Evolutionary conservation across 768 basidiomycete genomes (phyloP), one percentile per base, ranked within the genome.

Genomic region (Polyporus arcularius): DNA sequence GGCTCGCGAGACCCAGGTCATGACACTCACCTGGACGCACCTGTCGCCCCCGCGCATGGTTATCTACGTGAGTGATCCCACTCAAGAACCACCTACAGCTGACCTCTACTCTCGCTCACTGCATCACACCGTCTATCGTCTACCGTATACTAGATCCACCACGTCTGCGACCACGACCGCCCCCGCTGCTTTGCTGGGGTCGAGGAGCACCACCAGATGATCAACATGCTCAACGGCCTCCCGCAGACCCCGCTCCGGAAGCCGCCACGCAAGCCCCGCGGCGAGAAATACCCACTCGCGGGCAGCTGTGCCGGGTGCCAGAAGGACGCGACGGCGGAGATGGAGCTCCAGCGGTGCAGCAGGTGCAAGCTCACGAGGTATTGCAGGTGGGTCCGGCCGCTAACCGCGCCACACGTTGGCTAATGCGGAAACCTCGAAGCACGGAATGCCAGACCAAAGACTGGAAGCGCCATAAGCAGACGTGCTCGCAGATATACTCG

Each of bases 291-390:
- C 45, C 63, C 66, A 9, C 60, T 48, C 26, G 63, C 61, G 35
- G 61, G 57, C 21, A 65, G 63, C 57, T 67, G 66, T 32, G 55
- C 55, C 2, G 21, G 46, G 11, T 67, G 66, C 58, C 21, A 57
- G 49, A 11, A 30, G 14, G 66, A 67, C 40, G 61, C 56, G 40
- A 62, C 50, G n/a, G 32, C 60, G 14, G 18, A 14, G 11, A 21
- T 5, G 30, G 31, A 47, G 11, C 21, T 64, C 18, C 47, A 49
- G 26, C 55, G 58, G 4, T 67, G 66, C 40, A 35, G 43, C 0
- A 46, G 38, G n/a, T 67, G 66, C 56, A 62, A 65, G 42, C 56
- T 67, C 4, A 58, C 57, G 15, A 60, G 63, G 28, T 66, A 66
- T 39, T 63, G 65, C 62, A 50, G 65, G 65, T 63, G 40, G 7